These are phyloP conservation scores for Hypoxylon sp. DNA, from an alignment of 2,329 filamentous ascomycete species.

Conservation along the genomic window DNA sequence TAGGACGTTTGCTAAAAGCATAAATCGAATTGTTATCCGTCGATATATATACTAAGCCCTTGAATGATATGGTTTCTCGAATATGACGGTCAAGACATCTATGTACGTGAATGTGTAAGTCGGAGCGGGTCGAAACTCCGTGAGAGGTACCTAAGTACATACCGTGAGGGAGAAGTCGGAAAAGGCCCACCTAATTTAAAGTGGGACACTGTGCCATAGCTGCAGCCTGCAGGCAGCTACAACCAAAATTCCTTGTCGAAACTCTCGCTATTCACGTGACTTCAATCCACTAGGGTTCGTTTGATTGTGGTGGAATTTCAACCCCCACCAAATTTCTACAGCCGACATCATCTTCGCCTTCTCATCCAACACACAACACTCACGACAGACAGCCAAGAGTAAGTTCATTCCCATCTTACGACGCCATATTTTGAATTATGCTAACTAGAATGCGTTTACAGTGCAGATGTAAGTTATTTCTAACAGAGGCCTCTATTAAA, in stretches of 20 bases:
- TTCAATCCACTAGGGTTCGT: conserved; percentile 46
- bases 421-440: conserved; percentile 46
- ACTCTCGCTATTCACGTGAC: conserved; percentile 36
- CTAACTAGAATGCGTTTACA: conserved; percentile 67
- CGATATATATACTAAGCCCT: not conserved
- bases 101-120: no score
- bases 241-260: conserved; percentile 1
- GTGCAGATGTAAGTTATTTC: conserved; percentile 87
- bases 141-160: not conserved
- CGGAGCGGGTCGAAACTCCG: not conserved
- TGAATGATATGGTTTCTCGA: not conserved
- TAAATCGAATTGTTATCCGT: not conserved
- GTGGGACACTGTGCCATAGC: not conserved
- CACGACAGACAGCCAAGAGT: conserved; percentile 72
- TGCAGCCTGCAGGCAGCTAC: not conserved
- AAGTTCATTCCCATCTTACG: conserved; percentile 57
- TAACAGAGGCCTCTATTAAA: conserved; percentile 51
- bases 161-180: no score
- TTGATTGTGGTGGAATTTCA: conserved; percentile 37
- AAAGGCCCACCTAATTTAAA: not conserved
- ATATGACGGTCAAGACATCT: not conserved
- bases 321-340: conserved; percentile 57
- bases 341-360: conserved; percentile 59
- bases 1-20: not conserved
- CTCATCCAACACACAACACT: conserved; percentile 58